Base-by-base conservation (phyloP, 2,329 filamentous ascomycete species). In the Raffaelea arxii region DNA sequence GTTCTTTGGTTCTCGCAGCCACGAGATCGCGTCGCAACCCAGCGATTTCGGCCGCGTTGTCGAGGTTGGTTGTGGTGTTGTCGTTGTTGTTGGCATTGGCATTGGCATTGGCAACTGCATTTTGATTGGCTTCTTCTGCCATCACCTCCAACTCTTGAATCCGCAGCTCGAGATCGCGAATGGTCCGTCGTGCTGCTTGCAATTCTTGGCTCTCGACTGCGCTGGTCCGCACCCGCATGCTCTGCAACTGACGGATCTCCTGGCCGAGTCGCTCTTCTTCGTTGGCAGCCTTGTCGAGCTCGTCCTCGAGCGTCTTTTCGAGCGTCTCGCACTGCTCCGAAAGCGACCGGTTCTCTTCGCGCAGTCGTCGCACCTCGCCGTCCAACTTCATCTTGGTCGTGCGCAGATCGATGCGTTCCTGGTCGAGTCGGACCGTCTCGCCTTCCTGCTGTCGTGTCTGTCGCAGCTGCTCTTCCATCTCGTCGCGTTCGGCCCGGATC, bases 361-460 rank as follows among this genome's bases (percentile, higher is more conserved):
- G 77, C 16, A 86, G 65, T 12, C 80, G 71, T 37, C 78, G 77
- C 16, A 84, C 67, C 55, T 87, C 83, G 50, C 69, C 74, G 52
- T 87, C 83, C 18, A 86, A 70, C 56, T 80, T 82, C 51, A 80
- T 66, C 58, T 82, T 84, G n/a, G 76, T 66, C 24, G 80, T 78
- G 18, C 81, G 78, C 22, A 87, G 67, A 46, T 86, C 80, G 40
- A 83, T 65, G 52, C 82, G 80, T 56, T 87, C 84, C 50, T 81
- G 77, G 53, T 86, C 82, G 40, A 84, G 60, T 12, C 73, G 74
- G 54, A 78, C 73, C 1, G 72, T 77, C 48, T 81, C 76, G 46
- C 73, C 73, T 42, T 75, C 76, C 46, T 75, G 72, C 35, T 77
- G 69, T 50, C 68, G 69, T n/a, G 69, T 59, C 22, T 71, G 69